These are phyloP conservation scores for Alternaria sp. DNA, from an alignment of 2,329 filamentous ascomycete species.

Conservation along the genomic window DNA sequence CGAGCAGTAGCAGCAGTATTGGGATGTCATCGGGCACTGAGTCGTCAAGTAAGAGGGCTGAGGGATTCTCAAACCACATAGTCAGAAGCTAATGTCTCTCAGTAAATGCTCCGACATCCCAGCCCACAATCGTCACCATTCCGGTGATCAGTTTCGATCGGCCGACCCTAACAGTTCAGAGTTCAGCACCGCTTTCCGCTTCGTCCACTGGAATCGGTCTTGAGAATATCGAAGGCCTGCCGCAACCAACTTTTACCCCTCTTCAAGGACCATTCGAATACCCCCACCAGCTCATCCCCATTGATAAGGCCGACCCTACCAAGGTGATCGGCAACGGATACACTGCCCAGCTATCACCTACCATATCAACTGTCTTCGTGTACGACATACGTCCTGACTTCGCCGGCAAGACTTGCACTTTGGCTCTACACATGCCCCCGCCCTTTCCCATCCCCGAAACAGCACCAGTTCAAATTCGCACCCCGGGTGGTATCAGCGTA, in stretches of 20 bases:
- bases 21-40: constrained; percentile 9
- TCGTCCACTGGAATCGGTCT: background rate
- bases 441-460: constrained; percentile 35
- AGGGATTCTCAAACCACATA: no score
- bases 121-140: constrained; percentile 14
- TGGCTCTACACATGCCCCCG: constrained; percentile 56
- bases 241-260: background rate
- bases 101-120: constrained; percentile 15
- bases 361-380: constrained; percentile 51
- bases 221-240: constrained; percentile 1
- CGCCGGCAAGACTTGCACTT: constrained; percentile 53
- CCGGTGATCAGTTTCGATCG: constrained; percentile 1
- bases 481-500: constrained; percentile 46
- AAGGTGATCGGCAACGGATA: constrained; percentile 50
- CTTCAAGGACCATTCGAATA: constrained; percentile 36
- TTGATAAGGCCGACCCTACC: constrained; percentile 47
- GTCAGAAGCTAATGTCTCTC: background rate
- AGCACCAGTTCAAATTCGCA: constrained; percentile 36
- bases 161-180: background rate
- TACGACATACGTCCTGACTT: constrained; percentile 54
- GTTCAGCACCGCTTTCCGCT: background rate
- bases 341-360: constrained; percentile 49
- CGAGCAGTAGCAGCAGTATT: constrained; percentile 16
- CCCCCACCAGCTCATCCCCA: constrained; percentile 48
- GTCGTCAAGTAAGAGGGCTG: constrained; percentile 18